Base-by-base conservation (phyloP, 2,329 filamentous ascomycete species). In the Colletotrichum tofieldiae region DNA sequence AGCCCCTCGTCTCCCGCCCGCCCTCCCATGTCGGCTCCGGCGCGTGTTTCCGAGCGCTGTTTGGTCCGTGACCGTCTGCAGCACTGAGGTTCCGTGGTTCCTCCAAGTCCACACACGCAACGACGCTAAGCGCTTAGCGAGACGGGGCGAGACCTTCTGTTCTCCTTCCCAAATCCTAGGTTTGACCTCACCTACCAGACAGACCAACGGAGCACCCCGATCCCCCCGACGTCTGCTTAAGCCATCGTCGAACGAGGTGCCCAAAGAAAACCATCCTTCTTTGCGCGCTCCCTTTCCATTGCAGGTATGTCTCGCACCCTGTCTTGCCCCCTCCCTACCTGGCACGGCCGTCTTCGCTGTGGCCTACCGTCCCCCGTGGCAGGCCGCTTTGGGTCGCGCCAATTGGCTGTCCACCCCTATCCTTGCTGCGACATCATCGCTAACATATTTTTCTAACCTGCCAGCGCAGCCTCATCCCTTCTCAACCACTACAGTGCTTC, bases 51-150 rank as follows among this genome's bases (percentile, higher is more conserved):
- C 41, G 66, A 72, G 20, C 54, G 71, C 66, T 71, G 65, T 71
- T 73, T 74, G 71, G 71, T 56, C 66, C 62, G 54, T 56, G 11
- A 41, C 54, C n/a, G 54, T 41, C 54, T 26, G 35, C 54, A 56
- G 14, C 54, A 56, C 35, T 39, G 35, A 58, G 14, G n/a, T 58
- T 62, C 61, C 35, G 59, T 47, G 59, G 43, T 63, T 8, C 23
- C 52, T 55, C 65, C 54, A 60, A 63, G 59, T 35, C 39, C 72
- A 70, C 32, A 51, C 59, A 52, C 60, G 45, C 45, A 52, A 49
- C 56, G 45, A 75, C 75, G 75, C 76, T 77, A 77, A 74, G 75
- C 76, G 76, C 76, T 76, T 76, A 78, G 75, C 76, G 76, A 77
- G 76, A 76, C 75, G 74, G 75, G 67, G 71, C 72, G 62, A 73